Evolutionary conservation across 441 rosid species (phyloP), one percentile per base, ranked within the genome.

Genomic region (Adansonia rubrostipa): DNA sequence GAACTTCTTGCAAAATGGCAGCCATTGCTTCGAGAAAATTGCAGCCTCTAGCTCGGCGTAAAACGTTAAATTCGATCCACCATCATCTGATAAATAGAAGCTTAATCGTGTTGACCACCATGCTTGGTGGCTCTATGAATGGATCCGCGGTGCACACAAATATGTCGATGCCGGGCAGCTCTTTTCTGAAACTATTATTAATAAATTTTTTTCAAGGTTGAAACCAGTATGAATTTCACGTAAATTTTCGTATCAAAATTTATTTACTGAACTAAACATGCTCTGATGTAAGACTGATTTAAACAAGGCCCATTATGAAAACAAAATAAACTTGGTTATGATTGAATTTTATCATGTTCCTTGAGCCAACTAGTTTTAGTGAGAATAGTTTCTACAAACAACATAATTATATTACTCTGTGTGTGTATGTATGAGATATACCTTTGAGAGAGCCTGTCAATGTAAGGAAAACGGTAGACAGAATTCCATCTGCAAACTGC

Each of bases 131-230:
- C 84, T 95, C 97, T 11, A 88, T 73, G 9, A 15, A 42, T 0
- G 97, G 97, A 66, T 92, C 93, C 3, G 96, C 97, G 1, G 97
- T 93, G 90, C 96, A 91, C 5, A 93, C 91, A 22, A 90, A 92
- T 0, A 93, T 75, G 77, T 95, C 98, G 6, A 95, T 84, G 6
- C 78, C 80, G 0, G 97, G 95, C 1, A 89, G 71, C 1, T 87
- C 84, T 1, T 88, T 74, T 28, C 68, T 84, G 9, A 70, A 78
- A 48, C 88, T 90, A 80, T 57, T 57, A 17, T 57, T 19, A 53
- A 11, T 48, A 2, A 47, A 28, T 28, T 9, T 51, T 47, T 47
- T 2, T 6, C 9, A 11, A 48, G 13, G 10, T 44, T 8, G 11
- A 40, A 40, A 40, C 5, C 5, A 40, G 33, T 28, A 40, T 40